A percentile compares a stretch with the other conserved stretches of the same genome.
Evolutionary conservation across 306 rosid species (phyloP).

Genomic region (Dryas drummondii): DNA sequence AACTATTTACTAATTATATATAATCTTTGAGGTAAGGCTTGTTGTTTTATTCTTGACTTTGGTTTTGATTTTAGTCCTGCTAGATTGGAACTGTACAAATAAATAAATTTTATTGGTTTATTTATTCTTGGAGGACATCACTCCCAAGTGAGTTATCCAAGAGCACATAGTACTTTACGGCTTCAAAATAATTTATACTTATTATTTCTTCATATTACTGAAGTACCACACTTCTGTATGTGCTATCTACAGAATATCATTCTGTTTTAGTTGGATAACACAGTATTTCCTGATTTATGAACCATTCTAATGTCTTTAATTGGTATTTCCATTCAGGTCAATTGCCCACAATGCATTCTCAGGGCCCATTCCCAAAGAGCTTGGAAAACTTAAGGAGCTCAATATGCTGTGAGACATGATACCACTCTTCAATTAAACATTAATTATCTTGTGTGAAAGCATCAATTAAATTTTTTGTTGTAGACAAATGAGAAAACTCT

Average conservation of each 20-base stretch:
- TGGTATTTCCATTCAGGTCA: constrained; percentile 20
- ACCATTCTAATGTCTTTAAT: neutral
- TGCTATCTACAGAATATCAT: neutral
- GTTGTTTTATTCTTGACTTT: too few relatives aligned
- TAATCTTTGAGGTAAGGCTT: neutral
- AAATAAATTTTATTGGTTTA: neutral
- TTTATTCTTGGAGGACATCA: neutral
- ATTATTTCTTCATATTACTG: neutral
- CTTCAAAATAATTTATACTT: too few relatives aligned
- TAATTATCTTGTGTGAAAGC: neutral
- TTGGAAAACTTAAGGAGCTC: constrained; percentile 34
- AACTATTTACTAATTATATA: neutral
- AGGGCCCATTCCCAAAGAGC: constrained; percentile 37
- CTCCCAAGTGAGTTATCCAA: too few relatives aligned
- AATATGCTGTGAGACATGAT: constrained; percentile 19
- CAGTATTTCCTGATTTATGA: too few relatives aligned
- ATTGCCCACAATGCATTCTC: constrained; percentile 22
- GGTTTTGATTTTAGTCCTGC: neutral
- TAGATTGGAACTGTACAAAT: neutral
- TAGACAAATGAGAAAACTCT: neutral
- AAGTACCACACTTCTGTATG: too few relatives aligned
- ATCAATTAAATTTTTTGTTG: neutral
- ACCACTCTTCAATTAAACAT: neutral
- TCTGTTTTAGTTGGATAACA: neutral
- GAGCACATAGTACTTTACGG: too few relatives aligned